Percentiles rank a stretch among this genome's conserved stretches.
Evolutionary conservation across 2,329 filamentous ascomycete genomes (phyloP).

Genomic region (Lasiodiplodia theobromae): DNA sequence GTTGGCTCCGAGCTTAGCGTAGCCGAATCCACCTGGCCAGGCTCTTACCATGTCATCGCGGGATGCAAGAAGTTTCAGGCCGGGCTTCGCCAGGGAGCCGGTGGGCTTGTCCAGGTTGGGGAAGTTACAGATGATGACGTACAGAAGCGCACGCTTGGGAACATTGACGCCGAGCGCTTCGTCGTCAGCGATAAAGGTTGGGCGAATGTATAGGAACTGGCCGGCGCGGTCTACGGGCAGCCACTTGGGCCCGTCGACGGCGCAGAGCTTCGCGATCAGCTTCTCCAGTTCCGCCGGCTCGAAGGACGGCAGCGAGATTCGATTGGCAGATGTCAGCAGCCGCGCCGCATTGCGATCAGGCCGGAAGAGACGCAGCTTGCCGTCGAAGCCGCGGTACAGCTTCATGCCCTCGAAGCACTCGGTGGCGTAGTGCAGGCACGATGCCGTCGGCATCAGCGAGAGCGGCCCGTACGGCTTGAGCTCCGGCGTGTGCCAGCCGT

Average conservation of each 20-base stretch:
- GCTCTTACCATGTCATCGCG: slow-evolving; percentile 84
- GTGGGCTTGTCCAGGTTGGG: slow-evolving; percentile 48
- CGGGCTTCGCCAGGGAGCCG: slow-evolving; percentile 33
- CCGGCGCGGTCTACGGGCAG: slow-evolving; percentile 73
- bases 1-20: slow-evolving; percentile 91
- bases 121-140: slow-evolving; percentile 69
- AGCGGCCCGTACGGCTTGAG: slow-evolving; percentile 80
- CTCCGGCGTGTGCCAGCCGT: slow-evolving; percentile 77
- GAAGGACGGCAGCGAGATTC: slow-evolving; percentile 79
- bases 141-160: slow-evolving; percentile 85
- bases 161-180: slow-evolving; percentile 80
- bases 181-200: slow-evolving; percentile 85
- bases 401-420: slow-evolving; percentile 92
- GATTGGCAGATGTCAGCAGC: slow-evolving; percentile 61
- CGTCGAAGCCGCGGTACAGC: slow-evolving; percentile 72
- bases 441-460: slow-evolving; percentile 79
- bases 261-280: slow-evolving; percentile 74
- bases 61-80: slow-evolving; percentile 76
- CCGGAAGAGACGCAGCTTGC: slow-evolving; percentile 78
- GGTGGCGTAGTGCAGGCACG: slow-evolving; percentile 85
- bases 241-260: slow-evolving; percentile 79
- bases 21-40: slow-evolving; percentile 93
- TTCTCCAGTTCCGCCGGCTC: slow-evolving; percentile 74
- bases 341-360: slow-evolving; percentile 74
- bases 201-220: slow-evolving; percentile 82